Base-by-base conservation (phyloP, 2,329 filamentous ascomycete species). In the Acarospora socialis region DNA sequence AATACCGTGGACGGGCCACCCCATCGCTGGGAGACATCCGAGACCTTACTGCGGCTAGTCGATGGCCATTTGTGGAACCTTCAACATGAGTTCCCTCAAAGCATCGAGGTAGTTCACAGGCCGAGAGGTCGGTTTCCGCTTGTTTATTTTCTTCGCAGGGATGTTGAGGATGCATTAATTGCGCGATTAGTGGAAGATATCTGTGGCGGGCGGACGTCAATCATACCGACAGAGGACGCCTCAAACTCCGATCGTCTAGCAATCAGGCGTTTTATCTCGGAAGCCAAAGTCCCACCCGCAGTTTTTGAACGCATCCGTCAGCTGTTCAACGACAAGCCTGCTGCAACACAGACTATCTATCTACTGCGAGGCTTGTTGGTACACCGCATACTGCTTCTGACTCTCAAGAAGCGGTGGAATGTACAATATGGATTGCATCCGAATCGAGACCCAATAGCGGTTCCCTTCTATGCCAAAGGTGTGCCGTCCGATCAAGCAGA, bases 401-500 rank as follows among this genome's bases (percentile, higher is more conserved):
- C 61, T 3, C 45, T 79, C 0, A 66, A 68, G 30, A 80, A 78
- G 45, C 55, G 71, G 3, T 81, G 68, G 68, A 73, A 76, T 17
- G 76, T 83, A 0, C 61, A 72, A 25, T 84, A 76, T 28, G 71
- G 72, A 0, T 51, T 76, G 0, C 63, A 73, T 39, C 61, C 66
- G 0, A 27, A 38, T 0, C 60, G 77, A 14, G 44, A 48, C 16
- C 46, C 46, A 0, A 45, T 54, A n/a, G 75, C 77, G 0, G 77
- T 82, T 0, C 77, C 77, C 0, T 82, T 66, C 29, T 60, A 68
- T 7, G 72, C 73, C 0, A 81, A 82, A 35, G 77, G 76, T 2
- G 57, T 64, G 0, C 76, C 77, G 0, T 66, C 65, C 0, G 64
- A 69, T 0, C 62, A 70, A 4, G 68, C 74, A 0, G 77, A 82